Evolutionary conservation across 2,329 filamentous ascomycete genomes (phyloP).

Genomic region (Thielaviopsis populi): DNA sequence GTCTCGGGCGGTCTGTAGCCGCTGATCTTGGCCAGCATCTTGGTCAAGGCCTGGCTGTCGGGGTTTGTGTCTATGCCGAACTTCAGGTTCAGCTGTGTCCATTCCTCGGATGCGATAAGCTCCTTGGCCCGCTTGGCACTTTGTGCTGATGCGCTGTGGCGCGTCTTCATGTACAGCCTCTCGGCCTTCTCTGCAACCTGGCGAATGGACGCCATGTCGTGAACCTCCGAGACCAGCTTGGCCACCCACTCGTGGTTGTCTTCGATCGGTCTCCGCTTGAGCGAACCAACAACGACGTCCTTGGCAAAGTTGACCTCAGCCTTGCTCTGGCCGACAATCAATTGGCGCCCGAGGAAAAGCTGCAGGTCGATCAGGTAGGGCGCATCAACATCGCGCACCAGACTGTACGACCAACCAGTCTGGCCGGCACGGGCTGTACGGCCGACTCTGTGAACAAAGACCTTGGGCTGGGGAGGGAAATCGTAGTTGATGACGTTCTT

Average conservation of each 20-base stretch:
- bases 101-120: constrained; percentile 52
- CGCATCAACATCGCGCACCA: constrained; percentile 73
- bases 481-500: constrained; percentile 99
- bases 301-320: constrained; percentile 56
- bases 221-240: constrained; percentile 59
- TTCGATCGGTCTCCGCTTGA: constrained; percentile 61
- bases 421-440: constrained; percentile 88
- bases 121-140: constrained; percentile 80
- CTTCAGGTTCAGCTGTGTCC: constrained; percentile 62
- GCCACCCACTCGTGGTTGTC: constrained; percentile 67
- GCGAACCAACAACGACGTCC: constrained; percentile 67
- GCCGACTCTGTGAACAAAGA: constrained; percentile 92
- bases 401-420: constrained; percentile 86
- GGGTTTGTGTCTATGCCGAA: constrained; percentile 57
- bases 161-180: constrained; percentile 77
- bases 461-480: constrained; percentile 90
- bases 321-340: constrained; percentile 57
- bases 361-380: constrained; percentile 90
- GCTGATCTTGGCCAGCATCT: constrained; percentile 79
- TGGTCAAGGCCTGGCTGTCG: constrained; percentile 56
- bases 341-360: constrained; percentile 73
- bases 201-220: constrained; percentile 57
- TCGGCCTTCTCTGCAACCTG: constrained; percentile 74
- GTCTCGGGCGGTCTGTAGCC: constrained; percentile 83
- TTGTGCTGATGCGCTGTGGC: constrained; percentile 77